Percentiles rank a stretch among this genome's conserved stretches.
phyloP scores from a whole-genome alignment of 2,329 filamentous ascomycete species.

The Sphaerulina vaccinii region DNA sequence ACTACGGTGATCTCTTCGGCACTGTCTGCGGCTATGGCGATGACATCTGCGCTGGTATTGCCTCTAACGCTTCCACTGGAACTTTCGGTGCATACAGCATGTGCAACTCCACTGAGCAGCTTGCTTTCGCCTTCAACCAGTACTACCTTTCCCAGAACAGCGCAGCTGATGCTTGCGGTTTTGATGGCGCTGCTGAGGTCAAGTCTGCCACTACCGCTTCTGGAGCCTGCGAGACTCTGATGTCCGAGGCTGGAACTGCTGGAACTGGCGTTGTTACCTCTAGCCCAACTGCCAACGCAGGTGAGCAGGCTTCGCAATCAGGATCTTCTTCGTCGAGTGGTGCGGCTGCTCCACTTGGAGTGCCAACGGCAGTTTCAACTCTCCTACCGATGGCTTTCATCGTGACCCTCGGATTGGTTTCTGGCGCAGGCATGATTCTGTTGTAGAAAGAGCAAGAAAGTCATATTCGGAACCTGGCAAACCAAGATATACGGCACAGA shows the following conservation, averaged over 20 bases:
- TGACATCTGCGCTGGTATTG: conserved; percentile 66
- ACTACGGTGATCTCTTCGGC: conserved; percentile 69
- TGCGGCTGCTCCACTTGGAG: conserved; percentile 25
- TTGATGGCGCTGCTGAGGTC: conserved; percentile 63
- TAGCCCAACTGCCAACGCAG: conserved; percentile 44
- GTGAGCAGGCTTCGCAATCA: conserved; percentile 29
- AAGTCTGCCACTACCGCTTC: conserved; percentile 50
- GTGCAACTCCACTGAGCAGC: conserved; percentile 69
- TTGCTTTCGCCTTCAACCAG: conserved; percentile 70
- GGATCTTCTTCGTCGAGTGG: conserved; percentile 28
- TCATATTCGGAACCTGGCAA: not conserved
- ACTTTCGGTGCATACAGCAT: conserved; percentile 75
- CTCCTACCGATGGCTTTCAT: conserved; percentile 32
- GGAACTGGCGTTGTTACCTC: conserved; percentile 58
- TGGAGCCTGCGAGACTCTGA: conserved; percentile 56
- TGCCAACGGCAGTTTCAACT: conserved; percentile 23
- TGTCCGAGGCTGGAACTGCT: conserved; percentile 63
- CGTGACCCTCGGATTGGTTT: conserved; percentile 28
- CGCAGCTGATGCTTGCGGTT: conserved; percentile 63
- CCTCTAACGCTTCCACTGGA: conserved; percentile 64
- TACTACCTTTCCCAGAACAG: conserved; percentile 65
- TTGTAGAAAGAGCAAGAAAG: conserved; percentile 27
- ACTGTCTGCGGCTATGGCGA: conserved; percentile 64
- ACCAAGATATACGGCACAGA: not conserved
- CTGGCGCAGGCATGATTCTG: conserved; percentile 36